Evolutionary conservation across 345 rosid genomes (phyloP).

Genomic region (Viola odorata): DNA sequence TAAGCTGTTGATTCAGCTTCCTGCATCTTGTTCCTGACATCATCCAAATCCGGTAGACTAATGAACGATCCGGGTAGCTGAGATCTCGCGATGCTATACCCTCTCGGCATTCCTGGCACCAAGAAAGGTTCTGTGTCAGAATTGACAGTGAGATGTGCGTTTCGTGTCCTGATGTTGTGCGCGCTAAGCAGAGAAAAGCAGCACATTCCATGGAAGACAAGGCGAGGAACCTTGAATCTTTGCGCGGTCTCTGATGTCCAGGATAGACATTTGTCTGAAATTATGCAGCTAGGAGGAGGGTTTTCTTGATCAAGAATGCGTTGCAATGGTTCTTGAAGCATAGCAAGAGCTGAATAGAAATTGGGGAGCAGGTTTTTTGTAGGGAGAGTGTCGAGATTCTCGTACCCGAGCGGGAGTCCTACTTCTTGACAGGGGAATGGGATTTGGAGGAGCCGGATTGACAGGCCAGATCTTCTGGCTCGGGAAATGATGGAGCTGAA

Average conservation of each 20-base stretch:
- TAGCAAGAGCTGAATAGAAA: constrained; percentile 47
- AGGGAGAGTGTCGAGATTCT: constrained; percentile 69
- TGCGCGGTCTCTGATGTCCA: constrained; percentile 57
- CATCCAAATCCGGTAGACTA: constrained; percentile 43
- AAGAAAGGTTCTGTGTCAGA: constrained; percentile 49
- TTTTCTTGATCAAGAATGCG: constrained; percentile 25
- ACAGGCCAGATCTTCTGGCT: constrained; percentile 24
- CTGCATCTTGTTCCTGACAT: constrained; percentile 53
- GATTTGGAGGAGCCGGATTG: constrained; percentile 37
- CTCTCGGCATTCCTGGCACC: constrained; percentile 49
- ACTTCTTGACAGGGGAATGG: constrained; percentile 55
- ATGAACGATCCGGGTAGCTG: constrained; percentile 58
- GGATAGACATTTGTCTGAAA: constrained; percentile 61
- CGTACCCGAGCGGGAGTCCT: constrained; percentile 63
- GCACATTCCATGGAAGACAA: constrained; percentile 76
- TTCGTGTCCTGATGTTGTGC: constrained; percentile 38
- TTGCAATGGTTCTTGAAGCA: constrained; percentile 54
- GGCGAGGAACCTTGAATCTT: constrained; percentile 53
- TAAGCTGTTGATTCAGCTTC: constrained; percentile 52
- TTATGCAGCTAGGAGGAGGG: constrained; percentile 59
- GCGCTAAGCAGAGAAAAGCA: constrained; percentile 58
- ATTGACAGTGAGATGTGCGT: constrained; percentile 33
- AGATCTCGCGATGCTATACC: constrained; percentile 37
- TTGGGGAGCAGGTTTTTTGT: constrained; percentile 39
- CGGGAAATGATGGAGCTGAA: constrained; percentile 34